Conservation (phyloP, 352 stramenopile species). For the Pythium apleroticum region DNA sequence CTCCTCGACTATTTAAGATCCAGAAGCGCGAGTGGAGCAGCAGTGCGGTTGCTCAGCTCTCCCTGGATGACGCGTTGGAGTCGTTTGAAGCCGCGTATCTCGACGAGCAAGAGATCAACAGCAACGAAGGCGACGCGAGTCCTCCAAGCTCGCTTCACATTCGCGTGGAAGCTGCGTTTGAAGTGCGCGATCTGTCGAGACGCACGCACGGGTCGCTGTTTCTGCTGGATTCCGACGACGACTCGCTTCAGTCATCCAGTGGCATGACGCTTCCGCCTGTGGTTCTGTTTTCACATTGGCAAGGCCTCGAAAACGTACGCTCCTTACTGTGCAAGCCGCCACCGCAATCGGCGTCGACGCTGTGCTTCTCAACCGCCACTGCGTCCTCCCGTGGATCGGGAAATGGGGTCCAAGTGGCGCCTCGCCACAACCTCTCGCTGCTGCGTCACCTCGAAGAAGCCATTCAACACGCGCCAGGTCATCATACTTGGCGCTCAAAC, state of each 20-base stretch:
- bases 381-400: background rate
- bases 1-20: conserved; percentile 15
- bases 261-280: conserved; percentile 3
- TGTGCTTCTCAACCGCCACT: conserved; percentile 17
- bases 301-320: conserved; percentile 30
- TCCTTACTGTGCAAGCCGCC: conserved; percentile 30
- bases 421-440: conserved; percentile 5
- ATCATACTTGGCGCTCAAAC: background rate
- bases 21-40: conserved; percentile 22
- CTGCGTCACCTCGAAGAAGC: conserved; percentile 17
- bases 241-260: background rate
- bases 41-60: conserved; percentile 18
- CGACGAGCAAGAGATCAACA: conserved; percentile 28
- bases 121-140: background rate
- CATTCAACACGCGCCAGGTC: background rate
- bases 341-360: conserved; percentile 16
- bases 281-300: conserved; percentile 23
- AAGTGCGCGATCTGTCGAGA: conserved; percentile 19
- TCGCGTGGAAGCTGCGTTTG: conserved; percentile 19
- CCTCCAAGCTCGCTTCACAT: conserved; percentile 13
- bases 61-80: conserved; percentile 30
- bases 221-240: conserved; percentile 11
- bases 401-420: background rate
- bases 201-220: conserved; percentile 8
- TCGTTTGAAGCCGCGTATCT: conserved; percentile 17